Evolutionary conservation across 495 filamentous ascomycete species (phyloP).

Genomic region (Podospora didyma): DNA sequence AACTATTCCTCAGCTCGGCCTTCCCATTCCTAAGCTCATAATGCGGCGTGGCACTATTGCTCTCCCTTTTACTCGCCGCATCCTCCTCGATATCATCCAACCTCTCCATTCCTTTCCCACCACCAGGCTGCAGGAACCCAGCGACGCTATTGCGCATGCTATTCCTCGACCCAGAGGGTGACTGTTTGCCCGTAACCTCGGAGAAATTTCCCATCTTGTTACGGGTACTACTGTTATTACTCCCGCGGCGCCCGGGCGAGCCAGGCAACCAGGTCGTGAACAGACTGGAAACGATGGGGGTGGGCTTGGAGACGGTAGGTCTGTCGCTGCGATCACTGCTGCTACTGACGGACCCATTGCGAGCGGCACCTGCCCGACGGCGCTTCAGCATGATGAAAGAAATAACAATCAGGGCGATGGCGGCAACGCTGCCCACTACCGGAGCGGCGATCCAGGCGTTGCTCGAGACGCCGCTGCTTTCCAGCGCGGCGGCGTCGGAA

Average conservation of each 20-base stretch:
- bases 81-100: conserved; percentile 25
- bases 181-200: conserved; percentile 11
- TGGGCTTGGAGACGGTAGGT: neutral
- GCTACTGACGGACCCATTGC: conserved; percentile 5
- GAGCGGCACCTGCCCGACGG: conserved; percentile 19
- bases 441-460: conserved; percentile 38
- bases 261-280: conserved; percentile 20
- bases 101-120: conserved; percentile 19
- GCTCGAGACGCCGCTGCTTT: conserved; percentile 4
- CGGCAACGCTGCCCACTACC: conserved; percentile 35
- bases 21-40: conserved; percentile 19
- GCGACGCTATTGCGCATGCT: conserved; percentile 22
- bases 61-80: neutral
- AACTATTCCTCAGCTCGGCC: conserved; percentile 28
- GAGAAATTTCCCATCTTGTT: conserved; percentile 28
- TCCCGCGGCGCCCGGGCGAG: neutral
- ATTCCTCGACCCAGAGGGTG: neutral
- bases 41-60: conserved; percentile 7
- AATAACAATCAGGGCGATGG: conserved; percentile 29
- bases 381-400: conserved; percentile 33
- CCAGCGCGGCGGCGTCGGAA: conserved; percentile 3
- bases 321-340: conserved; percentile 4
- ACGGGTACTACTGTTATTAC: no score
- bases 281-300: conserved; percentile 8
- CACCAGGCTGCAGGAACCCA: conserved; percentile 15